phyloP scores from a whole-genome alignment of 495 filamentous ascomycete species.

The Penicillium antarcticum region DNA sequence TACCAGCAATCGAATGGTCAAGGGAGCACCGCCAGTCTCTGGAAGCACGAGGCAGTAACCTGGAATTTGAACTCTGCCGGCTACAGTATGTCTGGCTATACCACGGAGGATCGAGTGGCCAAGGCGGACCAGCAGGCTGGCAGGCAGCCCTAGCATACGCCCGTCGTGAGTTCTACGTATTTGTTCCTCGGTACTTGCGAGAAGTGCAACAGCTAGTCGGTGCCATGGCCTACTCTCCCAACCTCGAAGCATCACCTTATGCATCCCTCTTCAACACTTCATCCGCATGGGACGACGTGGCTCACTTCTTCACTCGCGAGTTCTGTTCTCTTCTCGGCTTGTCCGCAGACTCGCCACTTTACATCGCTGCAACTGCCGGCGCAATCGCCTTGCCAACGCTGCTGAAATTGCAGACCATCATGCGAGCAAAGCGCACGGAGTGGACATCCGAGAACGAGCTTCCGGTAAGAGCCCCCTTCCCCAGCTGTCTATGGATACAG shows the following conservation, averaged over 20 bases:
- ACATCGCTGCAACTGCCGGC: constrained; percentile 86
- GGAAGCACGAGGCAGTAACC: constrained; percentile 80
- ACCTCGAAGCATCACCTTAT: constrained; percentile 71
- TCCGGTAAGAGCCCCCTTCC: constrained; percentile 50
- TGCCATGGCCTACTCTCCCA: constrained; percentile 73
- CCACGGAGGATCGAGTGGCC: constrained; percentile 42
- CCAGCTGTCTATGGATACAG: neutral
- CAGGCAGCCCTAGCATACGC: constrained; percentile 72
- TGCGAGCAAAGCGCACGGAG: constrained; percentile 82
- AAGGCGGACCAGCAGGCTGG: constrained; percentile 23
- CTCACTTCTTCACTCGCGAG: constrained; percentile 81
- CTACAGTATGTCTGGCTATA: constrained; percentile 85
- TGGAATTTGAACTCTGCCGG: constrained; percentile 90
- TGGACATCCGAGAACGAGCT: constrained; percentile 92
- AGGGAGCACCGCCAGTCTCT: constrained; percentile 62
- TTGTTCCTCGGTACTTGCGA: constrained; percentile 63
- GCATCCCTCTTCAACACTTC: constrained; percentile 66
- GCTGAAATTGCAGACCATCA: constrained; percentile 76
- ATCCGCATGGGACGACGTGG: constrained; percentile 74
- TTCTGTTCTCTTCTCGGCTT: constrained; percentile 92
- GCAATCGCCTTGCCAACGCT: constrained; percentile 84
- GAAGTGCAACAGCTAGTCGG: constrained; percentile 76
- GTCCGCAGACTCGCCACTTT: constrained; percentile 83
- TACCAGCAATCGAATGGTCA: constrained; percentile 86
- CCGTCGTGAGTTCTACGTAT: constrained; percentile 58